Conservation (phyloP, 345 rosid species). For the Eucalyptus pauciflora region DNA sequence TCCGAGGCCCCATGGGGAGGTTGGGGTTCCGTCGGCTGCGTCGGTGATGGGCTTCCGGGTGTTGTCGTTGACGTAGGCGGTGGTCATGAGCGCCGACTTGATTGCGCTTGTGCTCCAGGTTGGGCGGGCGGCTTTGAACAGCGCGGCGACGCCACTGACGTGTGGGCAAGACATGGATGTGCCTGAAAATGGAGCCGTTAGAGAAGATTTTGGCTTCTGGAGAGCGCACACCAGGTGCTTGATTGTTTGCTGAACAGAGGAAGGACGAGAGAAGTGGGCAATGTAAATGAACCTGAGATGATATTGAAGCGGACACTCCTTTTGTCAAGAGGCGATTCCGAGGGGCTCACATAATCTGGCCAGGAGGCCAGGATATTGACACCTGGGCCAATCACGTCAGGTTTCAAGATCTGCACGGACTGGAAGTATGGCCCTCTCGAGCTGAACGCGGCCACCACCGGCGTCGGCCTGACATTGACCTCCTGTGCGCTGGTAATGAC, state of each 20-base stretch:
- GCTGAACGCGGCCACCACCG: slow-evolving; percentile 84
- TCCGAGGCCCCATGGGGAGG: slow-evolving; percentile 61
- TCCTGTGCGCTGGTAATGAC: slow-evolving; percentile 53
- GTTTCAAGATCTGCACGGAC: slow-evolving; percentile 68
- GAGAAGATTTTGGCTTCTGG: background rate
- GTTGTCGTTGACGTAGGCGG: slow-evolving; percentile 58
- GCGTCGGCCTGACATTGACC: slow-evolving; percentile 52
- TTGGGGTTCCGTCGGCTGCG: slow-evolving; percentile 35
- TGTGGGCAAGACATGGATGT: slow-evolving; percentile 99
- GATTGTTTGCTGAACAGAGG: background rate
- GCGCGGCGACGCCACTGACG: slow-evolving; percentile 77
- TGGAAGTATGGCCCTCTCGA: slow-evolving; percentile 77
- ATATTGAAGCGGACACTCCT: slow-evolving; percentile 58
- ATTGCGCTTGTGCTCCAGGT: slow-evolving; percentile 88
- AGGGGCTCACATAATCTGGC: slow-evolving; percentile 67
- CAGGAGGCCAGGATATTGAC: slow-evolving; percentile 80
- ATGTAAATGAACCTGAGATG: slow-evolving; percentile 48
- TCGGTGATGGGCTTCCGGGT: slow-evolving; percentile 52
- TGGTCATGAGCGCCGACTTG: slow-evolving; percentile 81
- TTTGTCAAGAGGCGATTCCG: slow-evolving; percentile 41
- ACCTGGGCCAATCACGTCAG: slow-evolving; percentile 87
- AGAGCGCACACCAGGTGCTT: background rate
- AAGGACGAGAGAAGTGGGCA: background rate
- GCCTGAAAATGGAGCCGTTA: slow-evolving; percentile 34
- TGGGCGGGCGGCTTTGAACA: slow-evolving; percentile 77